Conservation (phyloP, 2,329 filamentous ascomycete species). For the Penicillium palitans region DNA sequence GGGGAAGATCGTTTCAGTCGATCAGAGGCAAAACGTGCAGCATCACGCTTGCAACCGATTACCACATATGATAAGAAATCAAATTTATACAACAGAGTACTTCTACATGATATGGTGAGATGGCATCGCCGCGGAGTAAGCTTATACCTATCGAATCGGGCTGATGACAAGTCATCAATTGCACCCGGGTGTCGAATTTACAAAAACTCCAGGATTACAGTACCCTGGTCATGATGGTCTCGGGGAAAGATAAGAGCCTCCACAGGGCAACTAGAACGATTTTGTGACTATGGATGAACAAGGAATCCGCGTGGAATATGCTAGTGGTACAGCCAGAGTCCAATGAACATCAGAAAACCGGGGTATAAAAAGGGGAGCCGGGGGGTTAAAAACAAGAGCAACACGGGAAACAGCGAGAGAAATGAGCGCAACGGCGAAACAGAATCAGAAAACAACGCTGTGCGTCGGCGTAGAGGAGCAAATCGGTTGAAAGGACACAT, state of each 20-base stretch:
- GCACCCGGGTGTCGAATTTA: neutral
- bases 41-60: conserved; percentile 10
- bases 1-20: neutral
- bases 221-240: neutral
- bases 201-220: neutral
- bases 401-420: conserved; percentile 7
- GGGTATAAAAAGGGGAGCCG: conserved; percentile 26
- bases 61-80: neutral
- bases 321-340: conserved; percentile 33
- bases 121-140: neutral
- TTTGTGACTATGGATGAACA: conserved; percentile 19
- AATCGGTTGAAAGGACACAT: conserved; percentile 12
- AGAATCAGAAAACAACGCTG: conserved; percentile 17
- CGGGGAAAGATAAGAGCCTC: neutral
- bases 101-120: neutral
- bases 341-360: conserved; percentile 32
- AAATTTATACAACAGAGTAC: neutral
- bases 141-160: conserved; percentile 4
- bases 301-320: conserved; percentile 20
- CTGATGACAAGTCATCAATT: conserved; percentile 2
- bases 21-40: conserved; percentile 4
- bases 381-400: conserved; percentile 1
- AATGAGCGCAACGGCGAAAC: neutral
- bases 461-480: conserved; percentile 12
- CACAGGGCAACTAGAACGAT: conserved; percentile 15